Base-by-base conservation (phyloP, 106 monocot species). In the Iris macrosiphon region DNA sequence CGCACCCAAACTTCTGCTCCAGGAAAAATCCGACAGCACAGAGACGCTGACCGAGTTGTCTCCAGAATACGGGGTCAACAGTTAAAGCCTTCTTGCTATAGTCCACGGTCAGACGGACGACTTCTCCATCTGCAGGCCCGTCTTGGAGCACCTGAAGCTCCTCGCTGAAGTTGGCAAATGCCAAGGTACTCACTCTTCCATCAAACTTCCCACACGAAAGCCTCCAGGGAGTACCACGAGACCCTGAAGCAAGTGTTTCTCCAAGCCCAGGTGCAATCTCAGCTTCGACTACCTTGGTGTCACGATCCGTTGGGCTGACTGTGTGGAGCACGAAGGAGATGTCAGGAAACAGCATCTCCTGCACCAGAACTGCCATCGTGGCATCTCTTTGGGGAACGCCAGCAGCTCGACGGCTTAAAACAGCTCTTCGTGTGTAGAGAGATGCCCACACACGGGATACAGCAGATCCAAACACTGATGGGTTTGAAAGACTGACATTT, bases 301-400 rank as follows among this genome's bases (percentile, higher is more conserved):
- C 89, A 27, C 41, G 71, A 17, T 85, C 70, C 1, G 59, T 68
- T 6, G 95, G 89, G 68, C 81, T 82, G 13, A 82, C 59, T 13
- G 95, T 95, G 61, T 95, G 95, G 2, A 95, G 81, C 15, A 95
- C 95, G 59, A 95, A 95, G 15, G 95, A 95, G 41, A 95, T 64
- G 23, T 82, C 71, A 22, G 95, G 82, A 11, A 39, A 54, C 12
- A 89, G 66, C 85, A 95, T 85, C 63, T 89, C 85, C 57, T 95
- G 95, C 34, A 95, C 79, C 21, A 95, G 48, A 44, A 95, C 74
- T 30, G 95, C 89, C 95, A 95, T 95, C 39, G 27, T 52, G 7
- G 95, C 95, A 17, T 81, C 61, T 7, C 38, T 74, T 62, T 95
- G 95, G 18, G 82, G 77, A 10, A 95, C 79, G 39, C 74, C 79